phyloP scores from a whole-genome alignment of 352 stramenopile genomes.

The Pythium utonaiense region DNA sequence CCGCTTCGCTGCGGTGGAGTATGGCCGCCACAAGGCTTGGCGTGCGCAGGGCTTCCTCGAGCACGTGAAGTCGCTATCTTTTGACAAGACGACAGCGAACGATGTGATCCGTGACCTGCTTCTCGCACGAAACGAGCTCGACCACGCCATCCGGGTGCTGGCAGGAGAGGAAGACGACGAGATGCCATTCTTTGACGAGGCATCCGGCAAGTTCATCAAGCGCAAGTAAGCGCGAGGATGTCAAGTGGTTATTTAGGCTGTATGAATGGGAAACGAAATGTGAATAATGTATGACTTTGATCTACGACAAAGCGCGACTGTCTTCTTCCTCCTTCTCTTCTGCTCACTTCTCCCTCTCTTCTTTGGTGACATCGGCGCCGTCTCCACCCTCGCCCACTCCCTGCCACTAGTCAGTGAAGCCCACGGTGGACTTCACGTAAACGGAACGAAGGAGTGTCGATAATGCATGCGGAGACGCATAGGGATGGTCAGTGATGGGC shows the following conservation, averaged over 20 bases:
- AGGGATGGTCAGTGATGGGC: too few relatives aligned
- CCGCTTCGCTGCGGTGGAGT: slow-evolving; percentile 23
- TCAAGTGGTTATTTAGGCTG: neutral
- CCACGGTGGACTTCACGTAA: too few relatives aligned
- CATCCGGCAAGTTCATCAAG: slow-evolving; percentile 26
- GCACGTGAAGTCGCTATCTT: slow-evolving; percentile 16
- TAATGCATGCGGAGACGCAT: too few relatives aligned
- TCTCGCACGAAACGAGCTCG: slow-evolving; percentile 12
- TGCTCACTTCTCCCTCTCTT: too few relatives aligned
- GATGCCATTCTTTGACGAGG: slow-evolving; percentile 27
- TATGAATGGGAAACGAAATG: too few relatives aligned
- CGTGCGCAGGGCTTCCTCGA: slow-evolving; percentile 19
- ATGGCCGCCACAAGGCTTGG: slow-evolving; percentile 27
- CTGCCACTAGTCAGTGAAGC: too few relatives aligned
- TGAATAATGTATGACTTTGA: too few relatives aligned
- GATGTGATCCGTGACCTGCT: slow-evolving; percentile 24
- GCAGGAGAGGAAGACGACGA: slow-evolving; percentile 21
- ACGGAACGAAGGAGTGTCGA: too few relatives aligned
- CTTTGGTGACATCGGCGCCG: too few relatives aligned
- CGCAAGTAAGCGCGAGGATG: slow-evolving; percentile 9
- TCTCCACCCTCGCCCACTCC: too few relatives aligned
- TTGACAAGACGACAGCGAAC: slow-evolving; percentile 4
- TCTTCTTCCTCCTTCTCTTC: too few relatives aligned
- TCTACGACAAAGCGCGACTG: too few relatives aligned
- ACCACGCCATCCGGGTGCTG: slow-evolving; percentile 25